A percentile compares a stretch with the other conserved stretches of the same genome.
These are phyloP conservation scores for Cornus controversa DNA, from an alignment of 148 eudicot species.

Conservation along the genomic window DNA sequence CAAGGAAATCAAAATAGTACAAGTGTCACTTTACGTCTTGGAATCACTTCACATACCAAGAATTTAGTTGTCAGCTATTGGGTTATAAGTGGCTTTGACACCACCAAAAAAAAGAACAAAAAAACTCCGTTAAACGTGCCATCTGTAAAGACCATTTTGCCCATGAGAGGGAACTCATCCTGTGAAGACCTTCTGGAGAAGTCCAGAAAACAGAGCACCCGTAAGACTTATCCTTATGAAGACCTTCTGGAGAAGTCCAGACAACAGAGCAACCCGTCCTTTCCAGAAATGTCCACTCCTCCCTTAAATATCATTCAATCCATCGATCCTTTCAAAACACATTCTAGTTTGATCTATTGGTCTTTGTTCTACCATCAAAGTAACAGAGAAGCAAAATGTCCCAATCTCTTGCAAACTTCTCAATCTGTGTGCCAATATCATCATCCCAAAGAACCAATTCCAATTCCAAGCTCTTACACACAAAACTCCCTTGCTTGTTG, in stretches of 20 bases:
- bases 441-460: constrained; percentile 14
- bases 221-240: background rate
- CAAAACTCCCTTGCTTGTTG: constrained; percentile 12
- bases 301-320: constrained; percentile 1
- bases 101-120: no score
- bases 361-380: background rate
- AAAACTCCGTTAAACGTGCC: no score
- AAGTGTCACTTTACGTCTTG: no score
- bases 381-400: constrained; percentile 17
- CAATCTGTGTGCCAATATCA: constrained; percentile 26
- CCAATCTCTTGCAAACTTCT: constrained; percentile 25
- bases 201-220: constrained; percentile 15
- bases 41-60: no score
- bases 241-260: constrained; percentile 24
- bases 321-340: background rate
- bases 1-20: no score
- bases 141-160: background rate
- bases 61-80: no score
- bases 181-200: constrained; percentile 16
- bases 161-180: background rate
- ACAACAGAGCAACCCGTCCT: background rate
- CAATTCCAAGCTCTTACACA: constrained; percentile 4
- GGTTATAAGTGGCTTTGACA: no score
- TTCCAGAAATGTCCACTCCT: constrained; percentile 23
- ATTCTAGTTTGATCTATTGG: background rate